Conservation (phyloP, 2,329 filamentous ascomycete genomes). For the Ilyonectria mors-panacis region DNA sequence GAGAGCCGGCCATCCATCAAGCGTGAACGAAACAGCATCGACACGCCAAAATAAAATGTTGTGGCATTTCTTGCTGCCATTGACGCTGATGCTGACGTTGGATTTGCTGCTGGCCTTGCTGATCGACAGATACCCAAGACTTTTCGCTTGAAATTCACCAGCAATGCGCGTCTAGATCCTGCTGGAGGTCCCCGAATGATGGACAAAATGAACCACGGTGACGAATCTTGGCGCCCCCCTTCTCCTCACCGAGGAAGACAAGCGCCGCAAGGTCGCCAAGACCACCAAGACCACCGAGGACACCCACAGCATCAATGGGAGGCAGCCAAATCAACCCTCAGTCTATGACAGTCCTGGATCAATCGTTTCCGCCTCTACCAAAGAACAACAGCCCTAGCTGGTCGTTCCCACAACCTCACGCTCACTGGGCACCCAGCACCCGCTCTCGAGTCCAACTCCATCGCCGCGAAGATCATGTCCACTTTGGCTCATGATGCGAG, state of each 20-base stretch:
- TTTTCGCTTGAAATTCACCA: background rate
- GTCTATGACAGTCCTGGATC: background rate
- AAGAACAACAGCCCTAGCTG: background rate
- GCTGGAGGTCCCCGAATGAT: background rate
- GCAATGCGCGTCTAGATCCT: background rate
- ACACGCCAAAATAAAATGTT: background rate
- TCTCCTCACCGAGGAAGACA: constrained; percentile 1
- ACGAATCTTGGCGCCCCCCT: background rate
- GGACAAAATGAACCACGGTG: background rate
- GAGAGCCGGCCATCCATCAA: background rate
- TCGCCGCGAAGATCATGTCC: background rate
- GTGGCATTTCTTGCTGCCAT: background rate
- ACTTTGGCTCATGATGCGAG: background rate
- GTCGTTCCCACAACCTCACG: background rate
- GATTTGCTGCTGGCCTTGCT: background rate
- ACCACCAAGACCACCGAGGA: too few relatives aligned
- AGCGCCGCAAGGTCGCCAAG: too few relatives aligned
- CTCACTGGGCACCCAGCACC: background rate
- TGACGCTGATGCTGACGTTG: background rate
- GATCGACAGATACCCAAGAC: background rate
- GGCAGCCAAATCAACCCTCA: too few relatives aligned
- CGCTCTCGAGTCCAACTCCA: background rate
- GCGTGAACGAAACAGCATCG: background rate
- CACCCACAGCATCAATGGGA: too few relatives aligned
- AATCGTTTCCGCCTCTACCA: background rate